Evolutionary conservation across 1,284 basidiomycete species (phyloP).

Genomic region (Paramarasmius palmivorus): DNA sequence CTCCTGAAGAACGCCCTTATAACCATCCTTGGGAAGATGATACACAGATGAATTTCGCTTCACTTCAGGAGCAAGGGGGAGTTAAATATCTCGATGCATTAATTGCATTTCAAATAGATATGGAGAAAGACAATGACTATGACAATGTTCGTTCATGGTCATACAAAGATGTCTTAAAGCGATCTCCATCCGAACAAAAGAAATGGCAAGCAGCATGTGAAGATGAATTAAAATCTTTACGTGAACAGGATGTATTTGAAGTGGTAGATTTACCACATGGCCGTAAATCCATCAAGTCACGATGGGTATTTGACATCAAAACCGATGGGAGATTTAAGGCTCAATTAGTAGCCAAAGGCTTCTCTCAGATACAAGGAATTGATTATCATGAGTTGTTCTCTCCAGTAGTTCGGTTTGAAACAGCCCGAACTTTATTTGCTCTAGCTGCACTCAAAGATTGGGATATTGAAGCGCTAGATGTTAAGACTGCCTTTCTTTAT

Average conservation of each 20-base stretch:
- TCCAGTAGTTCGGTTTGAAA: not conserved
- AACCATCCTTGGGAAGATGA: not conserved
- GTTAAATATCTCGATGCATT: not conserved
- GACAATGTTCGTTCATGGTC: not conserved
- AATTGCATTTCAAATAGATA: too few species aligned
- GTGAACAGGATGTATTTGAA: not conserved
- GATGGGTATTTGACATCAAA: not conserved
- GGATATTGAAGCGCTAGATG: conserved; percentile 34
- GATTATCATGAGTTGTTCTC: not conserved
- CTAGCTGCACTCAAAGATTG: conserved; percentile 28
- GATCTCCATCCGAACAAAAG: not conserved
- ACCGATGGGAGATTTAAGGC: not conserved
- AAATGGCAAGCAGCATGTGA: not conserved
- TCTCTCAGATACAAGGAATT: not conserved
- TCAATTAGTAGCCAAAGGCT: not conserved
- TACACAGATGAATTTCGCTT: not conserved
- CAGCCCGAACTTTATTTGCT: conserved; percentile 23
- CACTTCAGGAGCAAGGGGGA: not conserved
- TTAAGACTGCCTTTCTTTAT: conserved; percentile 38
- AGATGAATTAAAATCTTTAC: not conserved
- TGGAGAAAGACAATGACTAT: not conserved
- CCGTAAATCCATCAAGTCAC: not conserved
- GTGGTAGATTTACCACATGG: not conserved
- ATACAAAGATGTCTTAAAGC: not conserved
- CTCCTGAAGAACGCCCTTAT: too few species aligned